Evolutionary conservation across 2,329 filamentous ascomycete species (phyloP).

Genomic region (Trichothecium roseum): DNA sequence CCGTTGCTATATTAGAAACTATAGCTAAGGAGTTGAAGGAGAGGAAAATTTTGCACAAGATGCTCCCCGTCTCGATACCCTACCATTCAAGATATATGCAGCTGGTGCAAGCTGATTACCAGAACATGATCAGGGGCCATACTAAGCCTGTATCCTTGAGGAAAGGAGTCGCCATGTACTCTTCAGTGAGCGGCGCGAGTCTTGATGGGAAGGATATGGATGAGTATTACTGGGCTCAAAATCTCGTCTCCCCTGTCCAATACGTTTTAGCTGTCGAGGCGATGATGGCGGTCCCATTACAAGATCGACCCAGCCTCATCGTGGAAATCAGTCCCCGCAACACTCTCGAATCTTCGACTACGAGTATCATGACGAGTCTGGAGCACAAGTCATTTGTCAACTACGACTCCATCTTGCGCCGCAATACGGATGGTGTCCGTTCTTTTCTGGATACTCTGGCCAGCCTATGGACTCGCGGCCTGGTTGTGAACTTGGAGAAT

Average conservation of each 20-base stretch:
- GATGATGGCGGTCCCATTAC: conserved; percentile 18
- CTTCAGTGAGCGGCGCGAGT: conserved; percentile 23
- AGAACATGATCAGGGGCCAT: conserved; percentile 9
- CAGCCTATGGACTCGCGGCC: conserved; percentile 25
- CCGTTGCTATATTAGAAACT: conserved; percentile 16
- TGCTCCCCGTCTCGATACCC: conserved; percentile 26
- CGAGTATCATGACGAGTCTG: conserved; percentile 19
- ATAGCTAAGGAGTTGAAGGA: conserved; percentile 20
- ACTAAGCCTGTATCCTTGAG: background rate
- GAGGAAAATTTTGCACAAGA: conserved; percentile 20
- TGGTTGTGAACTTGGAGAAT: conserved; percentile 17
- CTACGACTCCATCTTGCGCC: conserved; percentile 18
- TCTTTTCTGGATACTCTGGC: conserved; percentile 21
- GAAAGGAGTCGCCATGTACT: conserved; percentile 23
- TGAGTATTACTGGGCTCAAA: conserved; percentile 33
- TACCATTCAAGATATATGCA: conserved; percentile 37
- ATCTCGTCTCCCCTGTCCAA: conserved; percentile 32
- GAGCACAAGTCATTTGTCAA: conserved; percentile 2
- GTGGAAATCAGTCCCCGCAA: conserved; percentile 30
- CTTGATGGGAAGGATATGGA: conserved; percentile 16
- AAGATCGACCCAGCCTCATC: conserved; percentile 21
- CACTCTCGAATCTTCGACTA: conserved; percentile 23
- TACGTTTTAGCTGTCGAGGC: conserved; percentile 27
- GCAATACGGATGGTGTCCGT: conserved; percentile 10
- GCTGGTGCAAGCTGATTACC: conserved; percentile 24